Percentiles rank a stretch among this genome's conserved stretches.
Conservation (phyloP, 495 filamentous ascomycete species). For the Daldinia loculata region DNA sequence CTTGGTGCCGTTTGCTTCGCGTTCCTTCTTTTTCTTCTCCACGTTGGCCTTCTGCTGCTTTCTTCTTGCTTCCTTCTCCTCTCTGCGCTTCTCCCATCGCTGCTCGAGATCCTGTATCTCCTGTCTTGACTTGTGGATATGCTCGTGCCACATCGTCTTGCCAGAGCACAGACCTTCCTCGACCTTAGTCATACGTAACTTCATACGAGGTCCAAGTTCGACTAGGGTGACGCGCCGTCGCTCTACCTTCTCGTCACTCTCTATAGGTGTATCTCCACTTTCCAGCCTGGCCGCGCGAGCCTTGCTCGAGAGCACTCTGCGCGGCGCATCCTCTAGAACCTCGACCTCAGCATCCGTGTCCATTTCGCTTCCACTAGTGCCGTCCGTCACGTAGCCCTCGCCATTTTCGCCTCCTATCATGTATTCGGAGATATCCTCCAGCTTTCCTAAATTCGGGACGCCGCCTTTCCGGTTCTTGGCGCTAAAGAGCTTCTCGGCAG, state of each 20-base stretch:
- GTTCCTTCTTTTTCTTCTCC: conserved; percentile 76
- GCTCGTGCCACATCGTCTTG: conserved; percentile 98
- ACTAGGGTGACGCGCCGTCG: conserved; percentile 89
- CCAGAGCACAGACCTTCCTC: conserved; percentile 93
- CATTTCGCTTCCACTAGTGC: conserved; percentile 86
- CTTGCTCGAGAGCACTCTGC: conserved; percentile 71
- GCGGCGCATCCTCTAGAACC: conserved; percentile 76
- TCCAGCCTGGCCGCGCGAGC: conserved; percentile 57
- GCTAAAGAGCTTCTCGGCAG: conserved; percentile 76
- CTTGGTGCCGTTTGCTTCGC: conserved; percentile 53
- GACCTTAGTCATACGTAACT: conserved; percentile 89
- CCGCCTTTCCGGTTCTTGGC: conserved; percentile 70
- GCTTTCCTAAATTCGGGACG: conserved; percentile 86
- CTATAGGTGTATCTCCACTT: conserved; percentile 44
- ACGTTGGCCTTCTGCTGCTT: conserved; percentile 86
- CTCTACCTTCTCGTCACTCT: conserved; percentile 61
- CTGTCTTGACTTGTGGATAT: conserved; percentile 78
- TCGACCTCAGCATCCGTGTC: conserved; percentile 98
- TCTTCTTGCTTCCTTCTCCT: conserved; percentile 83
- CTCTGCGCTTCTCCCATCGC: conserved; percentile 77
- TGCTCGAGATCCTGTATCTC: conserved; percentile 80
- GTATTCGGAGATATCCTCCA: conserved; percentile 95
- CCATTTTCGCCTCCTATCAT: conserved; percentile 82
- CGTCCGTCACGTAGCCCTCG: conserved; percentile 81
- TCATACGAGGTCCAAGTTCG: conserved; percentile 91